These are phyloP conservation scores for Jaltomata sinuosa DNA, from an alignment of 257 asterid genomes.

Conservation along the genomic window DNA sequence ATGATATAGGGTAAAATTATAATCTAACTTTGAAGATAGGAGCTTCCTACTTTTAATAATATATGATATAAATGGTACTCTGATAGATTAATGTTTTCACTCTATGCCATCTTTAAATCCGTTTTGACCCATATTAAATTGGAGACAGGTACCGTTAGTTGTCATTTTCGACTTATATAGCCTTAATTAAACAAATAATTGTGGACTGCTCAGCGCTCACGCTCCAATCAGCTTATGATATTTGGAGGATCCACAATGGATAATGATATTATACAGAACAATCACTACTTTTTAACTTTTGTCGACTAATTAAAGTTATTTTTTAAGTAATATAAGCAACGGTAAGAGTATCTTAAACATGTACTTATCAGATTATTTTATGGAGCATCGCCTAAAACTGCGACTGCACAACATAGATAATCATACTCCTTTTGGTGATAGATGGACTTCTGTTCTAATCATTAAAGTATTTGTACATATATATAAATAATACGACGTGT, in stretches of 20 bases:
- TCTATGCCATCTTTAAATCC: neutral
- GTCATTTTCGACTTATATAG: conserved; percentile 14
- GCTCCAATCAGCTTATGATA: neutral
- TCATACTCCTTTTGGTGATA: neutral
- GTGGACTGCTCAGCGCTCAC: neutral
- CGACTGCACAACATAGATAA: neutral
- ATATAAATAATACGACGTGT: neutral
- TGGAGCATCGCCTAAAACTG: neutral
- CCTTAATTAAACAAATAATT: neutral
- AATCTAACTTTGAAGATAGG: too few species aligned
- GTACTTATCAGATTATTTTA: neutral
- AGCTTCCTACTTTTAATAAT: too few species aligned
- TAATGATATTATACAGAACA: neutral
- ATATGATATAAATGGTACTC: neutral
- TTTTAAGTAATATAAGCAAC: neutral
- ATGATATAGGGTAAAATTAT: too few species aligned
- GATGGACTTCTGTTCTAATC: neutral
- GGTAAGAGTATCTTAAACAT: neutral
- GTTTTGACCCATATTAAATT: neutral
- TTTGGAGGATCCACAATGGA: neutral
- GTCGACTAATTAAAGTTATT: neutral
- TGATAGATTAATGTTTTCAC: neutral
- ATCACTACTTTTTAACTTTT: neutral
- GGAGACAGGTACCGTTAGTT: conserved; percentile 28
- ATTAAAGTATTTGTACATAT: neutral